Evolutionary conservation across 257 asterid species (phyloP), one percentile per base, ranked within the genome.

Genomic region (Craterostigma plantagineum): DNA sequence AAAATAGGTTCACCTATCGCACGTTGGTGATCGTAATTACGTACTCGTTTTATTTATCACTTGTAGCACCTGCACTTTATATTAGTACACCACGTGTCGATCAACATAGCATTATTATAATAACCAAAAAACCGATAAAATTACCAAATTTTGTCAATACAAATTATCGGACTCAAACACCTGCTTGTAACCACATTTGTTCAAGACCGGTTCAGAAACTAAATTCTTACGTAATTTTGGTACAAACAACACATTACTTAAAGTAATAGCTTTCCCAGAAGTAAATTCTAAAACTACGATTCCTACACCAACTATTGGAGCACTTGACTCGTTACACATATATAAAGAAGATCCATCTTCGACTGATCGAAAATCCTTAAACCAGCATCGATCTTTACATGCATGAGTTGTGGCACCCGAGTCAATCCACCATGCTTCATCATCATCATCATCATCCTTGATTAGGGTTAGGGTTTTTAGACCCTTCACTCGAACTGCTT

Each of bases 351-450:
- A 40, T 11, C 15, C 44, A 5, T 40, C 44, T 11, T 40, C 44
- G 9, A n/a, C 8, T 14, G 44, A 16, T 11, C 16, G 4, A 40
- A 10, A 40, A 40, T 12, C n/a, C 44, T 40, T 40, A 16, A 40
- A 40, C 44, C 4, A 14, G 15, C 30, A 2, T 23, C 30, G 30
- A 23, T 23, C 30, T 23, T 23, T 23, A 23, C 30, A 23, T 23
- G 30, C 16, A 40, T 40, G 44, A 8, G 44, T 11, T 7, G 44
- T 40, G 14, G 44, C 44, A 2, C 4, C 1, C 1, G 44, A 10
- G 16, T 40, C 44, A 40, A 40, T 40, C 44, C 44, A 40, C 44
- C 44, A 40, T 0, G 44, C 44, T 8, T 11, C 14, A 11, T 11
- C 16, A 14, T 40, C 44, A 40, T n/a, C n/a, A n/a, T 40, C 44